These are phyloP conservation scores for Lentinula guzmanii DNA, from an alignment of 768 basidiomycete genomes.

Conservation along the genomic window DNA sequence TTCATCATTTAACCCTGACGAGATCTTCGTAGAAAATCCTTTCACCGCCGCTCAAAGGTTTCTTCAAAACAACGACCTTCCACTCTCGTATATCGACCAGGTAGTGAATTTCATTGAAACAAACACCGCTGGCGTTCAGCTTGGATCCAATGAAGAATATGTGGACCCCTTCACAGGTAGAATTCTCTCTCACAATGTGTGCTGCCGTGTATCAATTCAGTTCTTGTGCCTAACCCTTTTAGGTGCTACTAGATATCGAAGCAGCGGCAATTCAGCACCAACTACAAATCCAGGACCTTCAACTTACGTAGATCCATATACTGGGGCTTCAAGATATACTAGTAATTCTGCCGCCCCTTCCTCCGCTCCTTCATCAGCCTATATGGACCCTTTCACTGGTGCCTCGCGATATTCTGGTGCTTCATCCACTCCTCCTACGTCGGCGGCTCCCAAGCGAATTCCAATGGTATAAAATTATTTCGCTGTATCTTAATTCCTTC, in stretches of 20 bases:
- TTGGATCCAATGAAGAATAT: slow-evolving; percentile 60
- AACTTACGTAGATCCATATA: slow-evolving; percentile 62
- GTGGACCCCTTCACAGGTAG: slow-evolving; percentile 91
- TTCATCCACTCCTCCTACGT: slow-evolving; percentile 24
- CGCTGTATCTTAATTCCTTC: not conserved
- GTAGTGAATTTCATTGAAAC: slow-evolving; percentile 92
- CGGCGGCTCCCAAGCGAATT: slow-evolving; percentile 24
- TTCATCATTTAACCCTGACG: slow-evolving; percentile 13
- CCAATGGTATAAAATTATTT: slow-evolving; percentile 37
- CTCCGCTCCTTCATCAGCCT: slow-evolving; percentile 25
- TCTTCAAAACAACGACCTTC: slow-evolving; percentile 77
- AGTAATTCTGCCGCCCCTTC: slow-evolving; percentile 28
- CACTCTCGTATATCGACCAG: slow-evolving; percentile 78
- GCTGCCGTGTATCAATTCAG: not conserved
- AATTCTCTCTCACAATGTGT: not conserved
- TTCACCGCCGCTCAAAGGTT: slow-evolving; percentile 87
- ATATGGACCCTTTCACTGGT: slow-evolving; percentile 66
- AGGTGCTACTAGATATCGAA: slow-evolving; percentile 65
- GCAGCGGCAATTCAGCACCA: slow-evolving; percentile 22
- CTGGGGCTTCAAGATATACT: slow-evolving; percentile 62
- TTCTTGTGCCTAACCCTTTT: slow-evolving; percentile 10
- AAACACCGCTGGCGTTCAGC: slow-evolving; percentile 73
- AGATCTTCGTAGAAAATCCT: slow-evolving; percentile 69
- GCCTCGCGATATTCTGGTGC: slow-evolving; percentile 54
- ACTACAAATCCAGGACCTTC: slow-evolving; percentile 31